Conservation (phyloP, 176 grass and related monocot species). For the Cenchrus fungigraminus region DNA sequence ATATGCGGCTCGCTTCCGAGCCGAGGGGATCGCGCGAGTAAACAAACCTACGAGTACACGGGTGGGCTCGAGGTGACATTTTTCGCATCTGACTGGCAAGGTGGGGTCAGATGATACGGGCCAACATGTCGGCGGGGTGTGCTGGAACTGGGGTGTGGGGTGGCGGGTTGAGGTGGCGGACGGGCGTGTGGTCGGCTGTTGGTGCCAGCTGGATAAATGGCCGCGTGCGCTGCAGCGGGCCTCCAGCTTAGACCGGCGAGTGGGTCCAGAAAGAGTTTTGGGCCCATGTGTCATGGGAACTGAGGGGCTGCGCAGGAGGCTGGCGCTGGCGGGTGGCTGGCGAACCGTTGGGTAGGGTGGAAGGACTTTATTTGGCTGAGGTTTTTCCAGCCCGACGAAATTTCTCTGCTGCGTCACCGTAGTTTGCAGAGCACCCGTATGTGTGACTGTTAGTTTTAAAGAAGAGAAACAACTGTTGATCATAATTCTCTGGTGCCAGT, state of each 20-base stretch:
- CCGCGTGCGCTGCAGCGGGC: neutral
- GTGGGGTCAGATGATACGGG: rapidly evolving
- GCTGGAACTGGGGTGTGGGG: too few relatives aligned
- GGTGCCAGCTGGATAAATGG: conserved; percentile 28
- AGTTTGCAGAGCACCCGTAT: neutral
- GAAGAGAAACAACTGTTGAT: too few relatives aligned
- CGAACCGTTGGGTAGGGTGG: neutral
- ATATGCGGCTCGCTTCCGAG: neutral
- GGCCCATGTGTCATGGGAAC: neutral
- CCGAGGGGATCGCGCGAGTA: neutral
- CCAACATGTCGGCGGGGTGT: neutral
- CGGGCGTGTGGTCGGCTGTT: conserved; percentile 26
- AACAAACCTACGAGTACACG: neutral
- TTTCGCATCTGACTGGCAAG: rapidly evolving
- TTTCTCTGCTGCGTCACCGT: neutral
- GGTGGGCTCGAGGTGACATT: neutral
- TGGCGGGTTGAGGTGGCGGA: neutral
- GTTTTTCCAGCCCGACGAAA: neutral
- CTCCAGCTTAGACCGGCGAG: neutral
- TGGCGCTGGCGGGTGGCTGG: neutral
- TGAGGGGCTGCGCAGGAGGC: neutral
- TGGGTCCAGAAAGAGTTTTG: rapidly evolving
- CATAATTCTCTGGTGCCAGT: too few relatives aligned
- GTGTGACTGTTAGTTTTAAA: neutral
- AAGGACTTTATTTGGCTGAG: conserved; percentile 14